phyloP scores from a whole-genome alignment of 2,329 filamentous ascomycete species.

The Aspergillus sp. region DNA sequence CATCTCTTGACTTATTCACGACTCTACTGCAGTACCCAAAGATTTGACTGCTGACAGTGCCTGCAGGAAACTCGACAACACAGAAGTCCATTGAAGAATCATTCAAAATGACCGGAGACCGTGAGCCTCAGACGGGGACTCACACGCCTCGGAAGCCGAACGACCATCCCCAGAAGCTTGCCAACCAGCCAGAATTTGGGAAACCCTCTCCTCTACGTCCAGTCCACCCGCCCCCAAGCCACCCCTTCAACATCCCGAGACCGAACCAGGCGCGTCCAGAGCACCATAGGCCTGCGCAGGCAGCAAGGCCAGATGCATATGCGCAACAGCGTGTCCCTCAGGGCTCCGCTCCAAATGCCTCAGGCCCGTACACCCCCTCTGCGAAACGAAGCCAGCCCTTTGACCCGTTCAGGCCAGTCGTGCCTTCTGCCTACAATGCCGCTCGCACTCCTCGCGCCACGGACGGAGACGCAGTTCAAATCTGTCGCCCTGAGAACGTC shows the following conservation, averaged over 20 bases:
- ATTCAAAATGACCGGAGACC: constrained; percentile 44
- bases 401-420: constrained; percentile 32
- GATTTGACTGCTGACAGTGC: no score
- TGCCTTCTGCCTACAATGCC: constrained; percentile 28
- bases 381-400: constrained; percentile 22
- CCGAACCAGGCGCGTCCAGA: constrained; percentile 40
- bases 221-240: constrained; percentile 27
- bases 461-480: constrained; percentile 31
- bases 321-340: constrained; percentile 8
- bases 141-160: constrained; percentile 27
- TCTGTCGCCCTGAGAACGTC: constrained; percentile 42
- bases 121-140: constrained; percentile 34
- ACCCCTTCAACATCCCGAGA: constrained; percentile 46
- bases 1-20: no score
- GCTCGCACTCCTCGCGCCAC: constrained; percentile 13
- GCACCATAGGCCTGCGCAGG: constrained; percentile 36
- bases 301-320: constrained; percentile 10
- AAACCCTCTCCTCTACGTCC: constrained; percentile 47
- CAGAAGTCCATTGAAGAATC: no score
- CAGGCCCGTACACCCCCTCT: constrained; percentile 12
- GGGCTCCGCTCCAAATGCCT: constrained; percentile 9
- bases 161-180: constrained; percentile 23
- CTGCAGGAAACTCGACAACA: no score
- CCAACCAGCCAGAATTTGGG: constrained; percentile 46
- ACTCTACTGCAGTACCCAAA: not conserved